Conservation (phyloP, 2,329 filamentous ascomycete genomes). For the Harringtonia lauricola region DNA sequence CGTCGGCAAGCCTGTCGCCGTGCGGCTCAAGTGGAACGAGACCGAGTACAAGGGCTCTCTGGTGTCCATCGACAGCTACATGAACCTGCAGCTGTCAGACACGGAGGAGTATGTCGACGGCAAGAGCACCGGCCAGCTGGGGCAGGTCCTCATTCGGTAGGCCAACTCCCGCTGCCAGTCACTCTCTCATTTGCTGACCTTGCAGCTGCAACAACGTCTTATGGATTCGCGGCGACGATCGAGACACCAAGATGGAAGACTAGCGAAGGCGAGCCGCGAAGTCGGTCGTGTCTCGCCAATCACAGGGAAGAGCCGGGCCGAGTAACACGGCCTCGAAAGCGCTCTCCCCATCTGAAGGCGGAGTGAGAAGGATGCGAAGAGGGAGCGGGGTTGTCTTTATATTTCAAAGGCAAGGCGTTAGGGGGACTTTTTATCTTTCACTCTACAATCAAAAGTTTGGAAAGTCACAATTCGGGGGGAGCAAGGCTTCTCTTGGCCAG, state of each 20-base stretch:
- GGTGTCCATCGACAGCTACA: slow-evolving; percentile 87
- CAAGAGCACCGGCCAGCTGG: slow-evolving; percentile 73
- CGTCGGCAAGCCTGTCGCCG: slow-evolving; percentile 80
- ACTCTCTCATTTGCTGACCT: slow-evolving; percentile 2
- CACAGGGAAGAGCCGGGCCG: no score
- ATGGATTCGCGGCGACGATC: slow-evolving; percentile 61
- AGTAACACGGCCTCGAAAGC: no score
- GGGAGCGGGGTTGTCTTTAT: not conserved
- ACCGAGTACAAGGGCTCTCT: slow-evolving; percentile 93
- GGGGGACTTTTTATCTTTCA: not conserved
- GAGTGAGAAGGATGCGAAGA: no score
- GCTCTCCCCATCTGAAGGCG: no score
- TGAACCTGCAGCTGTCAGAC: slow-evolving; percentile 90
- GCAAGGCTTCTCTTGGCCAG: no score
- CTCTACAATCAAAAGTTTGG: no score
- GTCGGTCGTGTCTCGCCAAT: no score
- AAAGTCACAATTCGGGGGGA: no score
- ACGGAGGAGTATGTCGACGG: slow-evolving; percentile 89
- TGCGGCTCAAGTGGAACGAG: slow-evolving; percentile 95
- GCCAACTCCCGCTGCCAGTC: not conserved
- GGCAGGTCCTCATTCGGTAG: slow-evolving; percentile 85
- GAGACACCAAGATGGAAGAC: slow-evolving; percentile 47
- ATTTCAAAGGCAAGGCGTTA: no score
- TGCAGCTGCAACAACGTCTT: slow-evolving; percentile 70
- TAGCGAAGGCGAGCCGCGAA: slow-evolving; percentile 13